Conservation (phyloP, 768 basidiomycete genomes). For the Boletus rufocinnamomeus region DNA sequence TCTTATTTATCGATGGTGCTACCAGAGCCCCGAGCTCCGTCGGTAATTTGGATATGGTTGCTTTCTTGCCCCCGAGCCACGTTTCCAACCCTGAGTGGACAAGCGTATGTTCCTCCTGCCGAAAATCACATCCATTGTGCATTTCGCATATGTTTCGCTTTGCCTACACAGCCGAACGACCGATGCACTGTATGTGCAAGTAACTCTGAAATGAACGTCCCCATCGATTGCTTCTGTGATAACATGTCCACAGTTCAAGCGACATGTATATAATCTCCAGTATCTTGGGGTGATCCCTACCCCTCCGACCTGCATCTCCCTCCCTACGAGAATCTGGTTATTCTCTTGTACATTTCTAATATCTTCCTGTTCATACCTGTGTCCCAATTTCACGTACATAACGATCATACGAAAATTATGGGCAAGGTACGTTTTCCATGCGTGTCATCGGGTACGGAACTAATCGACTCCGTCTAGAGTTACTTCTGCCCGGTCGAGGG, state of each 20-base stretch:
- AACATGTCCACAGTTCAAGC: not conserved
- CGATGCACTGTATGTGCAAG: not conserved
- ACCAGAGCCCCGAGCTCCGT: not conserved
- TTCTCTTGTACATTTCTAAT: not conserved
- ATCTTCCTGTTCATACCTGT: not conserved
- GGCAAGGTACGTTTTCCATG: not conserved
- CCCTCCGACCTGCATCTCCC: not conserved
- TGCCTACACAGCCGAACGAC: not conserved
- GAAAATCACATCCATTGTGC: not conserved
- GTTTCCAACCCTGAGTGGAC: not conserved
- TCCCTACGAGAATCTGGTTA: slow-evolving; percentile 8
- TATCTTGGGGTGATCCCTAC: not conserved
- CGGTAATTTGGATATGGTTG: not conserved
- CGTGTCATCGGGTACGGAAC: not conserved
- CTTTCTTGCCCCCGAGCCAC: not conserved
- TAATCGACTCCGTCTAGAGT: slow-evolving; percentile 2
- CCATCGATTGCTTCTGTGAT: not conserved
- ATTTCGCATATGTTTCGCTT: not conserved
- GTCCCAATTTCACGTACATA: not conserved
- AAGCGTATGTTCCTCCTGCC: not conserved
- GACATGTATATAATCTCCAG: not conserved
- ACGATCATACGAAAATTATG: not conserved
- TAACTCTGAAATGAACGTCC: not conserved
- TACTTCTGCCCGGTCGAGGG: slow-evolving; percentile 3
- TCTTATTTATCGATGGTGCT: not conserved